These are phyloP conservation scores for Gynochthodes officinalis DNA, from an alignment of 257 asterid species.

Conservation along the genomic window DNA sequence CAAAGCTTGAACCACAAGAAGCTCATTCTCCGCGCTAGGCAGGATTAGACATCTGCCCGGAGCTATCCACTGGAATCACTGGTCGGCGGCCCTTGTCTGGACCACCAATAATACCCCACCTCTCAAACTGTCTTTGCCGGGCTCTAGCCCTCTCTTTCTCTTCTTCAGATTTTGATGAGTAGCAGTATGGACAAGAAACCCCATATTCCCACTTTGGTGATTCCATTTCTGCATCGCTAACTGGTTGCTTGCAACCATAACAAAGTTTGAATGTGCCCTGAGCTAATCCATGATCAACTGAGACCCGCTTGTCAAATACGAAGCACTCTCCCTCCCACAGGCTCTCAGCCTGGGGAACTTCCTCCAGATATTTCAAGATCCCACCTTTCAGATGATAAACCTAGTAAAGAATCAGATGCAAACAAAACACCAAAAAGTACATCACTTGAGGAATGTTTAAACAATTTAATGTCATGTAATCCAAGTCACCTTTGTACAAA, in stretches of 20 bases:
- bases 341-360: slow-evolving; percentile 73
- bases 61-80: slow-evolving; percentile 19
- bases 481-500: neutral
- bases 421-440: neutral
- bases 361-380: slow-evolving; percentile 89
- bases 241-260: slow-evolving; percentile 93
- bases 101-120: slow-evolving; percentile 93
- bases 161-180: slow-evolving; percentile 76
- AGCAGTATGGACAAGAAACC: slow-evolving; percentile 87
- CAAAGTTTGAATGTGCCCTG: slow-evolving; percentile 90
- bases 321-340: slow-evolving; percentile 98
- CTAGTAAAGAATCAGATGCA: slow-evolving; percentile 33
- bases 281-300: slow-evolving; percentile 86
- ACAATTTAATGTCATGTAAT: neutral
- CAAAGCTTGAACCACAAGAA: slow-evolving; percentile 1
- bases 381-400: slow-evolving; percentile 97
- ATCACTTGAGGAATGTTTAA: neutral
- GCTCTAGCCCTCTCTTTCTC: slow-evolving; percentile 97
- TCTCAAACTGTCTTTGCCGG: slow-evolving; percentile 75
- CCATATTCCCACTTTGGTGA: slow-evolving; percentile 82
- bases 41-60: slow-evolving; percentile 36
- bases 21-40: slow-evolving; percentile 14
- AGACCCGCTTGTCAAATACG: slow-evolving; percentile 90
- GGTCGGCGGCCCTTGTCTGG: slow-evolving; percentile 90
- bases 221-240: slow-evolving; percentile 88